A percentile compares a stretch with the other conserved stretches of the same genome.
Evolutionary conservation across 192 early-diverging fungal species (phyloP).

Genomic region (Gaertneriomyces sp.): DNA sequence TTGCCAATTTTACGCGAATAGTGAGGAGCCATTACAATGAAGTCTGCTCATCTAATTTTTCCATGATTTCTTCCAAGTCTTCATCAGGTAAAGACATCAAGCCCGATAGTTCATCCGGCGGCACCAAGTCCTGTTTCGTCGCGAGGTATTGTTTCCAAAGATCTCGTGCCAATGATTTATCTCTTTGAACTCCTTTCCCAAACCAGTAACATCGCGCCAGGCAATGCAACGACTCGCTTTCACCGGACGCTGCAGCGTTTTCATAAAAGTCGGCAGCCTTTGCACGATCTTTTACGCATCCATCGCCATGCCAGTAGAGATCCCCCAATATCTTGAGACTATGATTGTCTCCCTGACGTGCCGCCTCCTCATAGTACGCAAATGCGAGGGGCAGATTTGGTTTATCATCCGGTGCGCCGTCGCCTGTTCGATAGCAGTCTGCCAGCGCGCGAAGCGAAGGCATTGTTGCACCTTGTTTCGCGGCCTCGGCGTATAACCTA

Average conservation of each 20-base stretch:
- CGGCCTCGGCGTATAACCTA: constrained; percentile 4
- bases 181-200: constrained; percentile 3
- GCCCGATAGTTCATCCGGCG: no score
- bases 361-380: constrained; percentile 12
- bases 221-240: constrained; percentile 6
- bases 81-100: no score
- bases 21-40: no score
- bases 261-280: constrained; percentile 16
- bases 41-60: no score
- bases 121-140: no score
- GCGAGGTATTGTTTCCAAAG: not conserved
- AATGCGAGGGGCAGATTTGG: constrained; percentile 7
- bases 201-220: constrained; percentile 20
- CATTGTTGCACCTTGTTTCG: constrained; percentile 2
- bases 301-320: constrained; percentile 2
- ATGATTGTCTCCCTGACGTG: not conserved
- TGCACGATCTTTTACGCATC: constrained; percentile 14
- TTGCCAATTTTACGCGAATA: no score
- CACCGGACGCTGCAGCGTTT: constrained; percentile 1
- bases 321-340: constrained; percentile 3
- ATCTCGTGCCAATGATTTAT: constrained; percentile 11
- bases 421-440: constrained; percentile 22
- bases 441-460: constrained; percentile 17
- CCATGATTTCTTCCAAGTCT: no score
- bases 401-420: constrained; percentile 18